Base-by-base conservation (phyloP, 2,329 filamentous ascomycete genomes). In the Tothia fuscella region DNA sequence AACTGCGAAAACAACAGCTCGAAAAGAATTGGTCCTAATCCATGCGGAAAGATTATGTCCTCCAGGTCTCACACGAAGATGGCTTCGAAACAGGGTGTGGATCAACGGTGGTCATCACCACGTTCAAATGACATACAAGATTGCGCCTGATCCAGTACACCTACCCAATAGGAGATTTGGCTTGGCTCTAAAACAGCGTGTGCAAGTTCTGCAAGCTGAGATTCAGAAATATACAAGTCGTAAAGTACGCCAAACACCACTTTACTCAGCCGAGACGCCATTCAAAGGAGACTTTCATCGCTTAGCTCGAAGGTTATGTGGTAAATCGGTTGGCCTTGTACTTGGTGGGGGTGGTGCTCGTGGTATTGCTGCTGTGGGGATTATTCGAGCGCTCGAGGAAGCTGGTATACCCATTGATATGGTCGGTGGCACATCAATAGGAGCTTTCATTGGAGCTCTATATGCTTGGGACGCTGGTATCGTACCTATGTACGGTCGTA, bases 61-160 rank as follows among this genome's bases (percentile, higher is more conserved):
- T 0, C 80, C 87, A 4, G 91, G 91, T 0, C 60, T 94, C 26
- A 95, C 91, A 0, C 71, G 91, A 39, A 77, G 82, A 24, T 98
- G 91, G 91, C 65, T 98, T 12, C 56, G 62, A 47, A 95, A 94
- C 53, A 80, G 91, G 1, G 79, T 93, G 47, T 98, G 91, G 91
- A 91, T 98, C 60, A 98, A 96, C 50, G 91, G 91, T 13, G 89
- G 89, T 4, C 93, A 98, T 57, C 91, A 93, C 55, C 91, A 98
- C 51, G 83, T 98, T 10, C 91, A 98, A 54, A 96, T 98, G 91
- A 73, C 82, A 0, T 89, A 91, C 58, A 76, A 81, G 29, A 72
- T 80, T 3, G 80, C 82, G 34, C 67, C 80, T 1, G 80, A 93
- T 49, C 83, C 87, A 3, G 76, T 82, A 0, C 80, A 87, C 52